Evolutionary conservation across 2,329 filamentous ascomycete genomes (phyloP).

Genomic region (Exophiala aquamarina): DNA sequence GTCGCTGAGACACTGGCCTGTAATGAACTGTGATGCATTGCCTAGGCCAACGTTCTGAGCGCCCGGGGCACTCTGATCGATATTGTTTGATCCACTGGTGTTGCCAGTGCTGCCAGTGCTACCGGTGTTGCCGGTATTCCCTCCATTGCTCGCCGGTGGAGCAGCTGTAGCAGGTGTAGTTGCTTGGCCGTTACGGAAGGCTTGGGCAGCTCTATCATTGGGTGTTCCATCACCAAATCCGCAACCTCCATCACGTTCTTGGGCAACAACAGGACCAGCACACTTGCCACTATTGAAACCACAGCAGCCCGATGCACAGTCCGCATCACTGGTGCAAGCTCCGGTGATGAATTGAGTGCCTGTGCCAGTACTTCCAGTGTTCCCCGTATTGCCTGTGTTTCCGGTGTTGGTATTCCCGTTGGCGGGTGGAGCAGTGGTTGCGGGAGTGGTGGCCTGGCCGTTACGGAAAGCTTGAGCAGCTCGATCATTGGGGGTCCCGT

Average conservation of each 20-base stretch:
- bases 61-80: constrained; percentile 17
- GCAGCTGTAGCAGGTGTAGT: constrained; percentile 9
- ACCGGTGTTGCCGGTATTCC: neutral
- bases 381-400: neutral
- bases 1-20: constrained; percentile 37
- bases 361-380: constrained; percentile 12
- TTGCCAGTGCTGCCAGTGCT: neutral
- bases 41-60: constrained; percentile 24
- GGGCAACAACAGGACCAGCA: constrained; percentile 29
- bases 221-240: constrained; percentile 29
- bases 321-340: constrained; percentile 26
- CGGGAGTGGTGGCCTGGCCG: constrained; percentile 11
- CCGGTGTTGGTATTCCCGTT: neutral
- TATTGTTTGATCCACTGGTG: constrained; percentile 1
- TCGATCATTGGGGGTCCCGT: constrained; percentile 26
- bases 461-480: constrained; percentile 25
- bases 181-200: constrained; percentile 14
- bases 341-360: constrained; percentile 35
- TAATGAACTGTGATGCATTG: constrained; percentile 40
- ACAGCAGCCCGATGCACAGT: constrained; percentile 37
- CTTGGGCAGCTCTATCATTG: constrained; percentile 28
- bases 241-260: constrained; percentile 29
- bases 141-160: neutral
- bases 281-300: constrained; percentile 37
- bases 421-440: neutral